These are phyloP conservation scores for Hippophae tibetana DNA, from an alignment of 306 rosid species.

Conservation along the genomic window DNA sequence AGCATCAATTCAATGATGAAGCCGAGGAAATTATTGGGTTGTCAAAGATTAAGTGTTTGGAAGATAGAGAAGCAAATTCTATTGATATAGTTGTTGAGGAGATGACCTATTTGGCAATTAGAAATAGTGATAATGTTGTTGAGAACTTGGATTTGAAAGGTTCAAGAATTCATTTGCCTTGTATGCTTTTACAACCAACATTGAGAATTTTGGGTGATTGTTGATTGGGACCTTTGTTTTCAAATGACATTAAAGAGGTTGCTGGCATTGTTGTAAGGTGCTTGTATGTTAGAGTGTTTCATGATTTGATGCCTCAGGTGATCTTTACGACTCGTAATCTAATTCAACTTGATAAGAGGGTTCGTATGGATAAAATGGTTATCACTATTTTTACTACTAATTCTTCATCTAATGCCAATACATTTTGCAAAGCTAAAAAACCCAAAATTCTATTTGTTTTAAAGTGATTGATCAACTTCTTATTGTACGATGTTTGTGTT, in stretches of 20 bases:
- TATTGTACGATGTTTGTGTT: too few relatives aligned
- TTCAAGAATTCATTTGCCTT: conserved; percentile 67
- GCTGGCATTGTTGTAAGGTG: conserved; percentile 56
- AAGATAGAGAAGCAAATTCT: conserved; percentile 16
- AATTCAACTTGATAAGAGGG: conserved; percentile 73
- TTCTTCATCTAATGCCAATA: conserved; percentile 54
- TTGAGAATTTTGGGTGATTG: conserved; percentile 84
- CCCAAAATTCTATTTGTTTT: conserved; percentile 54
- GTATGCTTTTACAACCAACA: conserved; percentile 85
- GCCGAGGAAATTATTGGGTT: conserved; percentile 15
- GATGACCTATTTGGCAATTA: conserved; percentile 40
- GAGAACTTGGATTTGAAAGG: conserved; percentile 29
- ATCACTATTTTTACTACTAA: conserved; percentile 17
- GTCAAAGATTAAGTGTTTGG: conserved; percentile 19
- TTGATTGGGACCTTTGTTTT: conserved; percentile 66
- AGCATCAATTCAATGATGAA: conserved; percentile 32
- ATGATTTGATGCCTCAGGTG: conserved; percentile 84
- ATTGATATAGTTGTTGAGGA: conserved; percentile 32
- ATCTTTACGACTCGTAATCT: conserved; percentile 83
- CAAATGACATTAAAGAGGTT: conserved; percentile 60
- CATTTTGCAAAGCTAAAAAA: conserved; percentile 75
- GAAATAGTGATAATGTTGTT: conserved; percentile 15
- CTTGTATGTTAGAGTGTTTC: conserved; percentile 71
- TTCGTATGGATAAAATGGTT: conserved; percentile 33
- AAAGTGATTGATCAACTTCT: too few relatives aligned